Percentiles rank a stretch among this genome's conserved stretches.
These are phyloP conservation scores for Conringia planisiliqua DNA, from an alignment of 345 rosid genomes.

Conservation along the genomic window DNA sequence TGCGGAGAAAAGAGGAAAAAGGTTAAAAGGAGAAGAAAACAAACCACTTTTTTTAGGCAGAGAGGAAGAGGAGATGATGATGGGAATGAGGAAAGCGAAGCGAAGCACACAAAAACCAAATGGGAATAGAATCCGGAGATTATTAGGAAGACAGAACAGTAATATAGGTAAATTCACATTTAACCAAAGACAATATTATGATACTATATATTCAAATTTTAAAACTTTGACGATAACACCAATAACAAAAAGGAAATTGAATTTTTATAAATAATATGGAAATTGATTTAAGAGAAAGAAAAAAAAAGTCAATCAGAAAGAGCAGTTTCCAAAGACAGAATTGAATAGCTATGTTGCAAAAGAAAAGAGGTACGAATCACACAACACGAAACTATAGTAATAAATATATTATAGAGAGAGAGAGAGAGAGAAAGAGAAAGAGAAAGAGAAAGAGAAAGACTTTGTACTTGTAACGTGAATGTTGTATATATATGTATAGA, in stretches of 20 bases:
- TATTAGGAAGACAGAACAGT: constrained; percentile 13
- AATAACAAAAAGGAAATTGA: neutral
- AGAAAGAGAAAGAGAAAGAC: neutral
- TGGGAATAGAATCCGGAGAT: constrained; percentile 26
- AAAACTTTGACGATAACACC: neutral
- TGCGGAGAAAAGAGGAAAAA: constrained; percentile 20
- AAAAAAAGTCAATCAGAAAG: constrained; percentile 19
- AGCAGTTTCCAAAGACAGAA: constrained; percentile 26
- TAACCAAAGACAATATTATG: neutral
- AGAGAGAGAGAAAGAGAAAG: neutral
- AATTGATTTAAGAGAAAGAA: neutral
- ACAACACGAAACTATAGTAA: neutral
- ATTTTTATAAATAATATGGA: neutral
- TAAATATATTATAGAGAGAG: neutral
- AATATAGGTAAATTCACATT: constrained; percentile 11
- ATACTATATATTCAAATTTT: neutral
- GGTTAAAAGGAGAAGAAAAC: constrained; percentile 1
- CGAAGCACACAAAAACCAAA: constrained; percentile 24
- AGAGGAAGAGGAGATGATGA: constrained; percentile 1
- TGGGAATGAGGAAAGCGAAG: constrained; percentile 28
- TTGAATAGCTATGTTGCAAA: neutral
- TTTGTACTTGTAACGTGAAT: constrained; percentile 7
- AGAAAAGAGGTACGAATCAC: constrained; percentile 5
- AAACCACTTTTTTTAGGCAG: constrained; percentile 4
- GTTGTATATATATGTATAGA: neutral